Evolutionary conservation across 768 basidiomycete species (phyloP).

Genomic region (Daedaleopsis nitida): DNA sequence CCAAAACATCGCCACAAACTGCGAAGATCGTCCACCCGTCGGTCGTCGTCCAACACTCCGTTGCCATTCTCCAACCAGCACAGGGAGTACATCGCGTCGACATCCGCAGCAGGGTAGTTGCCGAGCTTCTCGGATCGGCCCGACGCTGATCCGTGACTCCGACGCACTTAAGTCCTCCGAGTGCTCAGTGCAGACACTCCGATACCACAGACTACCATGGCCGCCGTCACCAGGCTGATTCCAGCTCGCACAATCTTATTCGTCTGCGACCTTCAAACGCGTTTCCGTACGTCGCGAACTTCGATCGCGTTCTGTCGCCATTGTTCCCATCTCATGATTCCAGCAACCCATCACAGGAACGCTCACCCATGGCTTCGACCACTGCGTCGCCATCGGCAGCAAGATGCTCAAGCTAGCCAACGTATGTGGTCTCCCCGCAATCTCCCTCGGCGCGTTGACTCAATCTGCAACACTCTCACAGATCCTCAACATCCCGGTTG

Average conservation of each 20-base stretch:
- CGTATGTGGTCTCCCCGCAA: slow-evolving; percentile 37
- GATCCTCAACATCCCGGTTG: slow-evolving; percentile 67
- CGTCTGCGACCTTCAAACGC: slow-evolving; percentile 82
- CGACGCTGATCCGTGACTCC: not conserved
- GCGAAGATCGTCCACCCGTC: too few species aligned
- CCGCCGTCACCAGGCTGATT: slow-evolving; percentile 35
- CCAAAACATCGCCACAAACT: not conserved
- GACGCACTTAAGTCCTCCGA: too few species aligned
- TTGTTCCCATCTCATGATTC: not conserved
- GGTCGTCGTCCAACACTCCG: too few species aligned
- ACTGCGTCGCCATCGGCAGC: slow-evolving; percentile 65
- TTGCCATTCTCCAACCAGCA: too few species aligned
- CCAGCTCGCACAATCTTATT: slow-evolving; percentile 60
- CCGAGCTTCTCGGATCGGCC: not conserved
- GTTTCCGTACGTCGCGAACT: slow-evolving; percentile 55
- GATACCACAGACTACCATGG: not conserved
- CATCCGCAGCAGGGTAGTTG: not conserved
- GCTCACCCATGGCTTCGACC: slow-evolving; percentile 70
- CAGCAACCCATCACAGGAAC: slow-evolving; percentile 32
- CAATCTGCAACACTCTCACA: slow-evolving; percentile 25
- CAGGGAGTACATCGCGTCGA: too few species aligned
- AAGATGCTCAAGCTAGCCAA: slow-evolving; percentile 80
- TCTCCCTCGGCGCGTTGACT: not conserved
- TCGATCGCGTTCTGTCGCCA: not conserved
- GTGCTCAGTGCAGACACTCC: not conserved